phyloP scores from a whole-genome alignment of 176 grass and related monocot species.

The Oryza punctata region DNA sequence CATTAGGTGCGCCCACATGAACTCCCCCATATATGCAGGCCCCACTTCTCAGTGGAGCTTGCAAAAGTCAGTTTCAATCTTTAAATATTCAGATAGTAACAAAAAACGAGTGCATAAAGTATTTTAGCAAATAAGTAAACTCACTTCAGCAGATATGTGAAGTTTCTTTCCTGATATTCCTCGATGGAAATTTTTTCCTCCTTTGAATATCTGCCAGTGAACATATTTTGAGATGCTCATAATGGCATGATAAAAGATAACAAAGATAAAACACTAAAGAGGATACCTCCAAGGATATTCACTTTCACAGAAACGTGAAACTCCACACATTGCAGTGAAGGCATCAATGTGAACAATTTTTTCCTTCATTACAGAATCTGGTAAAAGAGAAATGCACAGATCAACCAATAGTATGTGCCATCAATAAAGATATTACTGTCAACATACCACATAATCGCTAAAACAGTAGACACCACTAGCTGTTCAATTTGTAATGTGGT shows the following conservation, averaged over 20 bases:
- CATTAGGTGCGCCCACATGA: conserved; percentile 17
- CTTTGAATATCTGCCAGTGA: conserved; percentile 71
- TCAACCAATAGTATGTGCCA: conserved; percentile 4
- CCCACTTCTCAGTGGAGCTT: background rate
- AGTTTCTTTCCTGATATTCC: conserved; percentile 61
- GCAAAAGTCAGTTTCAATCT: background rate
- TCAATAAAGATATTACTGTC: conserved; percentile 24
- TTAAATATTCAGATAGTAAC: background rate
- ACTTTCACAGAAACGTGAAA: conserved; percentile 95
- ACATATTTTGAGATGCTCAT: conserved; percentile 1
- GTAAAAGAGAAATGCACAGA: conserved; percentile 33
- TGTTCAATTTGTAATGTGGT: conserved; percentile 24
- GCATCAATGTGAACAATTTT: conserved; percentile 85
- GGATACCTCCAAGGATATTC: conserved; percentile 92
- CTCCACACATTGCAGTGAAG: conserved; percentile 89
- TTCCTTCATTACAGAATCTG: conserved; percentile 67
- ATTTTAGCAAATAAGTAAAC: conserved; percentile 29
- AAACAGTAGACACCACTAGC: conserved; percentile 16
- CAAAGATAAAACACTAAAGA: background rate
- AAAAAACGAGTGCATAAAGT: conserved; percentile 6
- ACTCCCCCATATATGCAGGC: background rate
- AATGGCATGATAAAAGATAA: background rate
- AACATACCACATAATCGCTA: conserved; percentile 3
- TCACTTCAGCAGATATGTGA: conserved; percentile 90
- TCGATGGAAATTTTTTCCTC: conserved; percentile 67